Percentiles rank a stretch among this genome's conserved stretches.
These are phyloP conservation scores for Globisporangium cystogenes DNA, from an alignment of 352 stramenopile genomes.

Conservation along the genomic window DNA sequence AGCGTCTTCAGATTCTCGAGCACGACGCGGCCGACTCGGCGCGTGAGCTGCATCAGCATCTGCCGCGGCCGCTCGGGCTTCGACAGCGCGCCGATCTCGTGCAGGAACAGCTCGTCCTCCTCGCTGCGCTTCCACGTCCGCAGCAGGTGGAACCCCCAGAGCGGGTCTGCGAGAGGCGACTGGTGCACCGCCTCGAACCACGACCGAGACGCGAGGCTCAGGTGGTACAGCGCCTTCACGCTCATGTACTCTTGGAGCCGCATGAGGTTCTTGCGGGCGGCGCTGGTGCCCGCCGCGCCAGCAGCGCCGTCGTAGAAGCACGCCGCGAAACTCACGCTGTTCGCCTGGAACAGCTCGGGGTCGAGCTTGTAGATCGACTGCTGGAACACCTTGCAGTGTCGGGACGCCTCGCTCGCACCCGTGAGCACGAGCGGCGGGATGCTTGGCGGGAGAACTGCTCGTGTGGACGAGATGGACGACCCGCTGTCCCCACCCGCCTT, in stretches of 20 bases:
- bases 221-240: slow-evolving; percentile 27
- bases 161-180: slow-evolving; percentile 27
- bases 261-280: slow-evolving; percentile 32
- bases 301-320: slow-evolving; percentile 17
- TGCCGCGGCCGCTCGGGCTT: slow-evolving; percentile 34
- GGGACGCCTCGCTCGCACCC: slow-evolving; percentile 1
- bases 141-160: slow-evolving; percentile 43
- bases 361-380: slow-evolving; percentile 44
- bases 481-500: not conserved
- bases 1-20: slow-evolving; percentile 55
- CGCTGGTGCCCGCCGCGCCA: slow-evolving; percentile 4
- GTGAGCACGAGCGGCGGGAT: slow-evolving; percentile 8
- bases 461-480: slow-evolving; percentile 6
- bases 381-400: slow-evolving; percentile 17
- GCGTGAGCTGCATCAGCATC: slow-evolving; percentile 47
- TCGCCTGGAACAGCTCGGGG: slow-evolving; percentile 31
- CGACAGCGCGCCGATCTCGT: slow-evolving; percentile 31
- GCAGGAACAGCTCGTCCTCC: slow-evolving; percentile 30
- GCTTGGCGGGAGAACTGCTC: not conserved
- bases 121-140: slow-evolving; percentile 32
- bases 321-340: slow-evolving; percentile 20
- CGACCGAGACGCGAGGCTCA: slow-evolving; percentile 38
- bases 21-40: slow-evolving; percentile 31
- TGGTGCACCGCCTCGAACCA: slow-evolving; percentile 48
- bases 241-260: slow-evolving; percentile 39